A percentile compares a stretch with the other conserved stretches of the same genome.
Evolutionary conservation across 176 grass and related monocot genomes (phyloP).

Genomic region (Poa annua): DNA sequence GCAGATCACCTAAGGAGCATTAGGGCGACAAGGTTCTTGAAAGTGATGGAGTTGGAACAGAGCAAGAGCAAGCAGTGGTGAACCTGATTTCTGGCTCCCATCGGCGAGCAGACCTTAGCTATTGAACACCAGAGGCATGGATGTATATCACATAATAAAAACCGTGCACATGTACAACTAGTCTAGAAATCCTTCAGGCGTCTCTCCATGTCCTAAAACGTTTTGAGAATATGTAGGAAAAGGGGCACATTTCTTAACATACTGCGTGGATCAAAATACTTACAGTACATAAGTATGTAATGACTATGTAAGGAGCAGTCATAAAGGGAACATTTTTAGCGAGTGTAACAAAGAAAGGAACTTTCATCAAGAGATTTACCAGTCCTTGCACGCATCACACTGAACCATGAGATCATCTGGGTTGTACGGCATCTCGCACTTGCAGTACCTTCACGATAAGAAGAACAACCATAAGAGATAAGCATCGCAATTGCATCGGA

Average conservation of each 20-base stretch:
- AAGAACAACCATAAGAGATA: background rate
- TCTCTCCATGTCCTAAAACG: background rate
- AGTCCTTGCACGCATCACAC: conserved; percentile 83
- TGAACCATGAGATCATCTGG: conserved; percentile 93
- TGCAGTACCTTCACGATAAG: conserved; percentile 67
- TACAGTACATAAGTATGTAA: background rate
- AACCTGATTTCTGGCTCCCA: background rate
- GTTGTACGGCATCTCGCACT: conserved; percentile 92
- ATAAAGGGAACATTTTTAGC: background rate
- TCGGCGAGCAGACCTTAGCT: background rate
- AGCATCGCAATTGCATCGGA: background rate
- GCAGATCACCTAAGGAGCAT: background rate
- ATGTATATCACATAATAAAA: background rate
- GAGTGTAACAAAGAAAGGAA: background rate
- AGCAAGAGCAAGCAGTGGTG: background rate
- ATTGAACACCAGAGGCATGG: background rate
- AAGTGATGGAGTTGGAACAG: background rate
- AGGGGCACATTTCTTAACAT: background rate
- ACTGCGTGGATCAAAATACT: background rate
- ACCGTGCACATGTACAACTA: background rate
- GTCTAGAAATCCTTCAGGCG: background rate
- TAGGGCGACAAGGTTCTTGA: background rate
- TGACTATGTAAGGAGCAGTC: too few species aligned
- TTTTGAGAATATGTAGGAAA: background rate
- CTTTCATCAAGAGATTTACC: conserved; percentile 38